Evolutionary conservation across 257 asterid genomes (phyloP), one percentile per base, ranked within the genome.

Genomic region (Thymus mandschuricus): DNA sequence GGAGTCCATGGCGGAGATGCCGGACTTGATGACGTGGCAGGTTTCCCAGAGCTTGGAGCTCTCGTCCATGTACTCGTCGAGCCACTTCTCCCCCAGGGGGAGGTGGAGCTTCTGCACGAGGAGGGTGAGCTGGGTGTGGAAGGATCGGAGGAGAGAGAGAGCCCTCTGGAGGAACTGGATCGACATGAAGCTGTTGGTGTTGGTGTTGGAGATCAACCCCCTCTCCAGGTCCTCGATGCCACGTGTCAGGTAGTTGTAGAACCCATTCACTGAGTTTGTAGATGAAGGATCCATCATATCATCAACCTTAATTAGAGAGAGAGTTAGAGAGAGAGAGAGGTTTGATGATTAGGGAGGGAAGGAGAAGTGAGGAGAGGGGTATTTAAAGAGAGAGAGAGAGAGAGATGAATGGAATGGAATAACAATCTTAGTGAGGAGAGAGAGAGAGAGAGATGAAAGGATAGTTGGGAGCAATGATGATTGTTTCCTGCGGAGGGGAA

Each of bases 21-120:
- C 96, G 10, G 86, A 51, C 79, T 92, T 92, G 46, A 92, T 84
- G 29, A 92, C 95, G 68, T 83, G 96, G 35, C 98, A 88, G 52
- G 86, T 88, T 29, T 88, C 96, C 97, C 98, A 92, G 43, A 92
- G 92, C 85, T 86, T 92, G 38, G 95, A 85, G 70, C 97, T 92
- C 68, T 92, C 97, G 38, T 90, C 97, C 98, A 92, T 92, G 76
- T 92, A 92, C 58, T 92, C 97, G 76, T 92, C 98, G 34, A 92
- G 96, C 98, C 98, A 92, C 56, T 92, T 92, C 11, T 90, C 98
- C 30, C 98, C 98, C 4, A 86, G 92, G 1, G 97, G 97, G 45
- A 92, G 68, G 52, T 85, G 96, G 49, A 92, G 96, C 44, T 92
- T 90, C 68, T 92, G 96, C 6, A 88, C 98, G 48, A 92, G 76